Evolutionary conservation across 352 stramenopile genomes (phyloP).

Genomic region (Porosira glacialis): DNA sequence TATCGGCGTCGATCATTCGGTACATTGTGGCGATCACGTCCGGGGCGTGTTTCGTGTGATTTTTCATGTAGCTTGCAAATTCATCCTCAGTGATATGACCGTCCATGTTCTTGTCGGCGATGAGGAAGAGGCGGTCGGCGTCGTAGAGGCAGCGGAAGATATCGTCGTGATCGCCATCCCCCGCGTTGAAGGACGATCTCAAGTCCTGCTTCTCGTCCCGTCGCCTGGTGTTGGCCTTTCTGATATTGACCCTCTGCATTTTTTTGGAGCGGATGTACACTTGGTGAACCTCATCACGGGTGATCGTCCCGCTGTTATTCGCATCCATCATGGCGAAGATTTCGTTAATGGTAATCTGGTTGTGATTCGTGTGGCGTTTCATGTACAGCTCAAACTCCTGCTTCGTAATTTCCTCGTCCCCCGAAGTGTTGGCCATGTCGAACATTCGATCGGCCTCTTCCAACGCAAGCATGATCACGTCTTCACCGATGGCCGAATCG

Average conservation of each 20-base stretch:
- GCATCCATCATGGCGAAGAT: conserved; percentile 19
- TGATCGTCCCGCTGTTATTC: conserved; percentile 20
- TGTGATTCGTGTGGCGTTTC: conserved; percentile 28
- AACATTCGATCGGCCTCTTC: conserved; percentile 8
- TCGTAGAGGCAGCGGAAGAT: no score
- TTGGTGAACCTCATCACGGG: conserved; percentile 21
- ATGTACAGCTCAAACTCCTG: conserved; percentile 38
- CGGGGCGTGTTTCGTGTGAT: conserved; percentile 19
- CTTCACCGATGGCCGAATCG: background rate
- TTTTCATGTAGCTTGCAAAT: conserved; percentile 31
- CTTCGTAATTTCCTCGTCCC: conserved; percentile 13
- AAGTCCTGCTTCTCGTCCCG: conserved; percentile 7
- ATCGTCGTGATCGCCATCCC: conserved; percentile 17
- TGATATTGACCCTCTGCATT: background rate
- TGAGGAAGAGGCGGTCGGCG: no score
- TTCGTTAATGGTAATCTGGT: conserved; percentile 12
- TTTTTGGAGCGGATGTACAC: conserved; percentile 18
- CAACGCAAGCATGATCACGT: background rate
- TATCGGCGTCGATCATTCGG: conserved; percentile 16
- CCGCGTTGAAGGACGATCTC: conserved; percentile 18
- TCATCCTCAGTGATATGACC: conserved; percentile 14
- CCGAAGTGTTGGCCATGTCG: conserved; percentile 18
- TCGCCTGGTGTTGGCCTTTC: background rate
- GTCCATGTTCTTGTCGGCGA: no score
- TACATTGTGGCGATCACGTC: conserved; percentile 17